These are phyloP conservation scores for Kazachstania sp. DNA, from an alignment of 1,139 yeast species.

Conservation along the genomic window DNA sequence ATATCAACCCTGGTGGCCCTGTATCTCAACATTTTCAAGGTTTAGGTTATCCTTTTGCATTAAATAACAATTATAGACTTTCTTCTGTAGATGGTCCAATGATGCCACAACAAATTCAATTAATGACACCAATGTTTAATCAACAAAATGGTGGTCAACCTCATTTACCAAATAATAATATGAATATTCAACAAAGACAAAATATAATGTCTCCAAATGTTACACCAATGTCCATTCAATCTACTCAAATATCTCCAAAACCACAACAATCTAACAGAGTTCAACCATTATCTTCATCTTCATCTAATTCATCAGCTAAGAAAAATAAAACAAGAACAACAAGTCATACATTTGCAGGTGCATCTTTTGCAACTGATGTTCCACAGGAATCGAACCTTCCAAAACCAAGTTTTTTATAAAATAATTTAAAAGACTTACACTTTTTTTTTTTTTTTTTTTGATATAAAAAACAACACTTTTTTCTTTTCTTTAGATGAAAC, in stretches of 20 bases:
- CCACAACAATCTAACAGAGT: neutral
- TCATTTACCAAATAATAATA: neutral
- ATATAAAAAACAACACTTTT: neutral
- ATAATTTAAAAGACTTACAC: neutral
- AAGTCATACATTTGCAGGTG: slow-evolving; percentile 27
- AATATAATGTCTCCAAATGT: neutral
- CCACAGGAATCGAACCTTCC: slow-evolving; percentile 23
- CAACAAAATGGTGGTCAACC: neutral
- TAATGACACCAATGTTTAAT: slow-evolving; percentile 1
- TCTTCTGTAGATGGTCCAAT: slow-evolving; percentile 3
- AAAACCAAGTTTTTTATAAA: slow-evolving; percentile 13
- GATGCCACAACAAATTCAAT: slow-evolving; percentile 6
- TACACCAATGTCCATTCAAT: slow-evolving; percentile 5
- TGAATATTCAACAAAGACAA: neutral
- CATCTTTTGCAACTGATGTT: slow-evolving; percentile 29
- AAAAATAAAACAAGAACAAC: slow-evolving; percentile 6
- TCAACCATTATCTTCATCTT: neutral
- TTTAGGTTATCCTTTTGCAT: slow-evolving; percentile 5
- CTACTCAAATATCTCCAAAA: slow-evolving; percentile 6
- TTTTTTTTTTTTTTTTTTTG: slow-evolving; percentile 3
- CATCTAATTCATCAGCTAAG: slow-evolving; percentile 2
- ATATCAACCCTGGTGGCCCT: neutral
- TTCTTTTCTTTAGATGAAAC: neutral
- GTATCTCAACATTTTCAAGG: neutral
- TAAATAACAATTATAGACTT: slow-evolving; percentile 1